Percentiles rank a stretch among this genome's conserved stretches.
These are phyloP conservation scores for Priceomyces medius DNA, from an alignment of 805 yeast species.

Conservation along the genomic window DNA sequence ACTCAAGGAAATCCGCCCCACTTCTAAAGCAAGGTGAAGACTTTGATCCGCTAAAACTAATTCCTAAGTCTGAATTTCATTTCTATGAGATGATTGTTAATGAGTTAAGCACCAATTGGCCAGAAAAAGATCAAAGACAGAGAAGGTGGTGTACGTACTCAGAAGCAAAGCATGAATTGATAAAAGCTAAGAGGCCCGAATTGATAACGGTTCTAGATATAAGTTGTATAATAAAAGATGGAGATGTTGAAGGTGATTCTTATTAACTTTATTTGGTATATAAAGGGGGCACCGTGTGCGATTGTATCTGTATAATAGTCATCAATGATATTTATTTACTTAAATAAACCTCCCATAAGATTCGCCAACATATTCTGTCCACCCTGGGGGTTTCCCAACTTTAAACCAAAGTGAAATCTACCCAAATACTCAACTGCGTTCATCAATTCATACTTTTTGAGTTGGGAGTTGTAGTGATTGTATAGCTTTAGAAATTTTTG, in stretches of 20 bases:
- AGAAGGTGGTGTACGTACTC: constrained; percentile 74
- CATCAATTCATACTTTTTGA: constrained; percentile 34
- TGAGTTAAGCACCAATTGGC: constrained; percentile 64
- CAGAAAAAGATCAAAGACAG: constrained; percentile 62
- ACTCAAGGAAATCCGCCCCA: constrained; percentile 44
- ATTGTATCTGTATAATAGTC: constrained; percentile 2
- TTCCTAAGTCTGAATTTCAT: constrained; percentile 84
- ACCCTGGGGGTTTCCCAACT: constrained; percentile 38
- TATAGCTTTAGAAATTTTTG: constrained; percentile 55
- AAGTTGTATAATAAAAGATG: constrained; percentile 49
- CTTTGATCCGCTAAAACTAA: constrained; percentile 36
- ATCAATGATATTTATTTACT: constrained; percentile 16
- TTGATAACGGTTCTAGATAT: constrained; percentile 59
- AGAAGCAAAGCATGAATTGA: constrained; percentile 64
- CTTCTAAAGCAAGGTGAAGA: constrained; percentile 25
- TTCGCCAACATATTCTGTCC: constrained; percentile 47
- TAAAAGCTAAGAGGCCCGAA: constrained; percentile 62
- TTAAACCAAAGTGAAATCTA: constrained; percentile 57
- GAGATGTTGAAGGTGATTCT: background rate
- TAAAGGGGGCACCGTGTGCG: background rate
- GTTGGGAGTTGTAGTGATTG: constrained; percentile 44
- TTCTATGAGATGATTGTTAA: constrained; percentile 74
- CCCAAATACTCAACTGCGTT: constrained; percentile 59
- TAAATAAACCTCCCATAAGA: constrained; percentile 62
- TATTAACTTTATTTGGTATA: constrained; percentile 11